Base-by-base conservation (phyloP, 345 rosid species). In the Populus tremula region DNA sequence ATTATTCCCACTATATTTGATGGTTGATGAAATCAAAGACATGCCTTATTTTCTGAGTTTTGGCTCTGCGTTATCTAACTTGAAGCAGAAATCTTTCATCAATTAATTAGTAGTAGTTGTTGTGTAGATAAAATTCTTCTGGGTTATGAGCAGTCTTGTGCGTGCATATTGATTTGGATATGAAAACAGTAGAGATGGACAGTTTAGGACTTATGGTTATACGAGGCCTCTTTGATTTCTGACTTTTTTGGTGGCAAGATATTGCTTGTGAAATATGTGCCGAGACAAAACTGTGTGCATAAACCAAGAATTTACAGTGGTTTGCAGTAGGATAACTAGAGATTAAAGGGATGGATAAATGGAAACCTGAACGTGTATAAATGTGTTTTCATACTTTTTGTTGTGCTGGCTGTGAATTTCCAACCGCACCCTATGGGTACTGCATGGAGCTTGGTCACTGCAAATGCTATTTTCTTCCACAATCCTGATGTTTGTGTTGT, bases 391-490 rank as follows among this genome's bases (percentile, higher is more conserved):
- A 50, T 75, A 12, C 63, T 49, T 53, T 31, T 14, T 36, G 21
- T 45, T 67, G 23, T 70, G 53, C 20, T 29, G 38, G 10, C 53
- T 23, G 25, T 13, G 38, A 25, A 76, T 9, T 59, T 69, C 33
- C 64, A 67, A 47, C 62, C 11, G 23, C 23, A 33, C 4, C 18
- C 0, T 35, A 25, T n/a, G 29, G 18, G 16, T 45, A 38, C 77
- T 23, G 53, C 78, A 14, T 67, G 53, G 23, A 29, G 33, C 54
- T 54, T 67, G 72, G 56, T 69, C 29, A 9, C 27, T 68, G 68
- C 56, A 54, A 76, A 62, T 59, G 50, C 35, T 56, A 10, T 56
- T 56, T 73, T 73, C 67, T 56, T 20, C 56, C 41, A 39, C 29
- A 2, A 29, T 43, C 5, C 20, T 74, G 59, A 69, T 65, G 23